Conservation (phyloP, 1,284 basidiomycete genomes). For the Gymnopus androsaceus region DNA sequence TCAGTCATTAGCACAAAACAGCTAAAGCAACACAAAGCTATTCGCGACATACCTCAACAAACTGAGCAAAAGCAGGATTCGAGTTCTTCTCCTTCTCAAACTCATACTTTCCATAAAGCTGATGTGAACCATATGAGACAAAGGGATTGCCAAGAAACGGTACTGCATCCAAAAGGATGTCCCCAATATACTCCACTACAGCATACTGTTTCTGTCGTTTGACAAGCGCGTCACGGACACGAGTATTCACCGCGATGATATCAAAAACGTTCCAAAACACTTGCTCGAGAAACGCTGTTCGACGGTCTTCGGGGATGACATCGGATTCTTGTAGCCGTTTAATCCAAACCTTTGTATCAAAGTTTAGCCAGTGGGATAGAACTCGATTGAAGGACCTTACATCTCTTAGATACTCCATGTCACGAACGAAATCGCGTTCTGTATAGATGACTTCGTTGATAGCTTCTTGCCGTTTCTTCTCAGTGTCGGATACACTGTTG, state of each 20-base stretch:
- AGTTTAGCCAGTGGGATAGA: conserved; percentile 8
- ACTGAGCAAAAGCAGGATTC: conserved; percentile 93
- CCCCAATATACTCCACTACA: conserved; percentile 90
- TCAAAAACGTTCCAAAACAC: conserved; percentile 99
- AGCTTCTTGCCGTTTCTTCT: conserved; percentile 97
- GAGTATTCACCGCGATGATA: conserved; percentile 89
- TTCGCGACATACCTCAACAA: conserved; percentile 79
- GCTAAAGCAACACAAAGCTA: conserved; percentile 5
- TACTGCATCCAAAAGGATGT: conserved; percentile 88
- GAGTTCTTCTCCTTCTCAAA: conserved; percentile 97
- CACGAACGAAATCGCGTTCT: conserved; percentile 95
- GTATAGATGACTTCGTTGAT: conserved; percentile 99
- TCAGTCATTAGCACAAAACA: conserved; percentile 1
- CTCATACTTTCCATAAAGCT: conserved; percentile 97
- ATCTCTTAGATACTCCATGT: conserved; percentile 97
- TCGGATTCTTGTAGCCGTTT: conserved; percentile 80
- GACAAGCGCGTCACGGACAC: conserved; percentile 89
- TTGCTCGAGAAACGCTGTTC: conserved; percentile 88
- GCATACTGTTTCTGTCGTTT: conserved; percentile 95
- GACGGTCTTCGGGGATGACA: conserved; percentile 75
- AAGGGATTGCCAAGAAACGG: conserved; percentile 90
- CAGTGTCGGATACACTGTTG: conserved; percentile 87
- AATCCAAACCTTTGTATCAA: conserved; percentile 79
- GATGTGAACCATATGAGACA: conserved; percentile 94
- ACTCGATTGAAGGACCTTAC: conserved; percentile 45